Base-by-base conservation (phyloP, 768 basidiomycete species). In the Gloeophyllum trabeum region DNA sequence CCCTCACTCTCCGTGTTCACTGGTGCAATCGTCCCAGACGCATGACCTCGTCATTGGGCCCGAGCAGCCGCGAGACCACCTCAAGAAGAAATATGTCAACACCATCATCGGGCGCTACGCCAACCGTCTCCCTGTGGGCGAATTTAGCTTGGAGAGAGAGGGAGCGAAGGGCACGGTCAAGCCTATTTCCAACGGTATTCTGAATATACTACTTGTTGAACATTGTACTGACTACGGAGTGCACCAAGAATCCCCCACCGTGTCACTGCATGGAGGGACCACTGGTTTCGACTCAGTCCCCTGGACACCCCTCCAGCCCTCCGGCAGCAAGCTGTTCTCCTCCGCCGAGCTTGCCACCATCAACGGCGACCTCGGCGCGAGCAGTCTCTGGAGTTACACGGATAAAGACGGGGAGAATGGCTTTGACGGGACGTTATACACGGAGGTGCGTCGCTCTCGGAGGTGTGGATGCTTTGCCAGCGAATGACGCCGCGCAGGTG, bases 41-140 rank as follows among this genome's bases (percentile, higher is more conserved):
- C 80, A 86, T 59, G 84, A 86, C 57, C 70, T 87, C 44, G 73
- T 87, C 34, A 68, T 84, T 49, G 84, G 82, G 14, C 83, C 84
- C 28, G 77, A 83, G 61, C 58, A 64, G 35, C 75, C 81, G 39
- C 52, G 66, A 47, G 74, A 66, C 46, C 81, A 85, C 55, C 55
- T 64, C 24, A 58, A 55, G 7, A 71, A 79, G 55, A 80, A 76
- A 58, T 86, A 86, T 59, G 76, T 71, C 36, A 85, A 86, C 60
- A 75, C 77, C 6, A 67, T 84, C 53, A 67, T 86, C 40, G 84
- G 84, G 22, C 65, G 82, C 51, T 85, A 84, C 48, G 65, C 80
- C 19, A 86, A 86, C 59, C 71, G 82, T 24, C 65, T 87, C 41
- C 79, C 82, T 1, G 74, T 71, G n/a, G 75, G 75, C 10, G 16